Percentiles rank a stretch among this genome's conserved stretches.
These are phyloP conservation scores for Coemansia sp. DNA, from an alignment of 192 early-diverging fungal genomes.

Conservation along the genomic window DNA sequence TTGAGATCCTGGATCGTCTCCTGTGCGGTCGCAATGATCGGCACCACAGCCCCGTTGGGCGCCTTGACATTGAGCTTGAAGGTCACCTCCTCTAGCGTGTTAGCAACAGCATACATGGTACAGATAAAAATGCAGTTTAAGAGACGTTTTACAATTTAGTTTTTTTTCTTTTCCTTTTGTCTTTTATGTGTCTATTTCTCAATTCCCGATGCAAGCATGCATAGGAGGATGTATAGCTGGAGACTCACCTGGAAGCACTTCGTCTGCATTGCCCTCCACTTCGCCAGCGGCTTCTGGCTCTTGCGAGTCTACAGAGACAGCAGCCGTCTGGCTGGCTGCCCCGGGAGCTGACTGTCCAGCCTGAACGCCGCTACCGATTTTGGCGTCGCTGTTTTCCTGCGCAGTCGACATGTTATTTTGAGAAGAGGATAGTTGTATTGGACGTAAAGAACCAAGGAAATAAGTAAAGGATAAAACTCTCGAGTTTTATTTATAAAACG, in stretches of 20 bases:
- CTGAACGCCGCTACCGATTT: conserved; percentile 7
- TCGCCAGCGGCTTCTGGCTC: not conserved
- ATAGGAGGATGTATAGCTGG: no score
- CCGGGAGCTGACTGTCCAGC: not conserved
- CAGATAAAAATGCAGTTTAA: not conserved
- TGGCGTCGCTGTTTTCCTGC: conserved; percentile 15
- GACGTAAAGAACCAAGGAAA: conserved; percentile 8
- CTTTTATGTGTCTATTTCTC: no score
- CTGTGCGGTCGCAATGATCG: conserved; percentile 60
- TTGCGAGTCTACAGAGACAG: not conserved
- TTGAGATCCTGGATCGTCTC: conserved; percentile 87
- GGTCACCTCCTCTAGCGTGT: conserved; percentile 37
- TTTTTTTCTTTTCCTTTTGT: not conserved
- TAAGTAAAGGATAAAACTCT: not conserved
- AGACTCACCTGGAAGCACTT: not conserved
- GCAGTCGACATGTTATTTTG: conserved; percentile 28
- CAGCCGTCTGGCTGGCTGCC: not conserved
- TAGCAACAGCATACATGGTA: no score
- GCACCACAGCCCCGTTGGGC: conserved; percentile 42
- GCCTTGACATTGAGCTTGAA: conserved; percentile 46
- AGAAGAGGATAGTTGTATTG: not conserved
- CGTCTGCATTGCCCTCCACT: no score
- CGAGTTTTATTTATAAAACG: not conserved
- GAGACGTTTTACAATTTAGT: not conserved
- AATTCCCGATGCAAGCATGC: no score